Base-by-base conservation (phyloP, 257 asterid genomes). In the Mentha longifolia region DNA sequence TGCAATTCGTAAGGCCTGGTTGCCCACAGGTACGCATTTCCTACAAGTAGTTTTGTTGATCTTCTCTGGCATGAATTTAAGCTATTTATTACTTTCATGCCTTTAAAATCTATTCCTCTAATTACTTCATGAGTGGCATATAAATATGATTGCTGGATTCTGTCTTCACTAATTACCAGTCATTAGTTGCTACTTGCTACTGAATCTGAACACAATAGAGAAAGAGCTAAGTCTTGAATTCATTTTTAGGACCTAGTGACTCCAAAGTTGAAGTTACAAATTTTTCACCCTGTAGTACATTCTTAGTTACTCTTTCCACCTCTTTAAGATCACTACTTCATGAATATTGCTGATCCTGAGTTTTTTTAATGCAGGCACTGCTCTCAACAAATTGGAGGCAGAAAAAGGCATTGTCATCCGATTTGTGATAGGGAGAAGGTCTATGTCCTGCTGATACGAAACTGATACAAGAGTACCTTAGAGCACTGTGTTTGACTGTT, bases 401-500 rank as follows among this genome's bases (percentile, higher is more conserved):
- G 89, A 88, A 62, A 87, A 85, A 80, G 96, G 96, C 78, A 78
- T 90, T 52, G 84, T 86, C 75, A 77, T 88, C 60, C 89, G 95
- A 80, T 93, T 90, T 76, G 91, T 93, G n/a, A 85, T 93, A 51
- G 97, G 97, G 74, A 85, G 86, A 85, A 90, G 98, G 98, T 90
- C 39, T 67, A 49, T 72, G 50, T 60, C 19, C 37, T 68, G 77
- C 59, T 76, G 76, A 76, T 65, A 76, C 43, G 33, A 68, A 75
- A 75, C 16, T 77, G 61, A 62, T 71, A 3, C 57, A 76, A 76
- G 72, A 58, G 59, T 75, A 35, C 64, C 62, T 49, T 70, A 64
- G 52, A 60, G 65, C 47, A 62, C 67, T 71, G 31, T 76, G 62
- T 70, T 81, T 84, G 69, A 87, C 82, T 76, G 55, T 76, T 72